phyloP scores from a whole-genome alignment of 2,329 filamentous ascomycete genomes.

The Claviceps lovelessii region DNA sequence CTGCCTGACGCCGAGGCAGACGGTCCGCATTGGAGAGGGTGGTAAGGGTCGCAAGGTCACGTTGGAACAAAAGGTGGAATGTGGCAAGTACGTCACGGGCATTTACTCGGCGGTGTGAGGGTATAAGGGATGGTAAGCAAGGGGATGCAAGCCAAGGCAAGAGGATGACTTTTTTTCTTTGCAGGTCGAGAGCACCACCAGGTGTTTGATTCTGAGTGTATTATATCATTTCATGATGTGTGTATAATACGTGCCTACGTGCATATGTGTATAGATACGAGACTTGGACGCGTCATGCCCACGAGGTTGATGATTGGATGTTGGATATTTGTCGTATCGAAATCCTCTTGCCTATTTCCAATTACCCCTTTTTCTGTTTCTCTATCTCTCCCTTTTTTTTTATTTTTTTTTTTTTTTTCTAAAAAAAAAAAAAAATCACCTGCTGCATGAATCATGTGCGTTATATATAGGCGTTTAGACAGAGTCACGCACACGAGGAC shows the following conservation, averaged over 20 bases:
- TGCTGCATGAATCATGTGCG: background rate
- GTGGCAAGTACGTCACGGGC: conserved; percentile 66
- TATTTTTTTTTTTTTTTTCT: background rate
- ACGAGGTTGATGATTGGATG: background rate
- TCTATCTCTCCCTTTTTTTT: background rate
- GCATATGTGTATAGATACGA: background rate
- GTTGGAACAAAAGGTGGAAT: conserved; percentile 78
- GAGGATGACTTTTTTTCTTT: background rate
- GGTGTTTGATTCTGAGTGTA: background rate
- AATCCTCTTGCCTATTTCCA: background rate
- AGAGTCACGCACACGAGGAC: background rate
- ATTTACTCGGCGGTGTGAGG: conserved; percentile 56
- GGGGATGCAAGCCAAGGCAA: background rate
- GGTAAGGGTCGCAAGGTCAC: conserved; percentile 53
- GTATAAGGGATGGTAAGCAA: background rate
- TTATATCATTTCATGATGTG: background rate
- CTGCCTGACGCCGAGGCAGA: conserved; percentile 64
- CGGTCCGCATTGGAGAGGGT: conserved; percentile 45
- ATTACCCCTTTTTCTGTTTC: background rate
- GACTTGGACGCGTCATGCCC: background rate
- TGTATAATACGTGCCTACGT: background rate
- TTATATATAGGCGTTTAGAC: no score
- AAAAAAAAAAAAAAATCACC: no score
- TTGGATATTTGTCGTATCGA: background rate
- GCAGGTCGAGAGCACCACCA: background rate